These are phyloP conservation scores for Blastomyces emzantsi DNA, from an alignment of 2,329 filamentous ascomycete genomes.

Conservation along the genomic window DNA sequence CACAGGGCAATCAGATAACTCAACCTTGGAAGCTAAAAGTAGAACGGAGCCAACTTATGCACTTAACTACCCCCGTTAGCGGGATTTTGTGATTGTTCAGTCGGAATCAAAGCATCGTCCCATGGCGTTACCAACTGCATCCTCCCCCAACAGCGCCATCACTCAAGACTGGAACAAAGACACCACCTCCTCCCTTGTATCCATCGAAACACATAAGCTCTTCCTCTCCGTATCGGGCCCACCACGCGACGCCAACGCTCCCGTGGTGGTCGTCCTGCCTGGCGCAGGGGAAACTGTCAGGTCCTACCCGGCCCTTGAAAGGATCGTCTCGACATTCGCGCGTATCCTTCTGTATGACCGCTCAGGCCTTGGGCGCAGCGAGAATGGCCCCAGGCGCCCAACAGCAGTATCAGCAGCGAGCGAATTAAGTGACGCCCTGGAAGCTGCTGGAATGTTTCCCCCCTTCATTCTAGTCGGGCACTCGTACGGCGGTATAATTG, in stretches of 20 bases:
- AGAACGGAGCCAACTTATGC: background rate
- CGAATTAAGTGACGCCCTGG: constrained; percentile 27
- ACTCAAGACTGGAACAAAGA: constrained; percentile 6
- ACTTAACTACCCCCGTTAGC: background rate
- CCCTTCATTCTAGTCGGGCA: constrained; percentile 32
- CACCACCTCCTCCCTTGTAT: constrained; percentile 18
- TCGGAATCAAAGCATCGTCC: background rate
- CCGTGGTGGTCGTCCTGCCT: constrained; percentile 28
- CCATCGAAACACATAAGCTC: constrained; percentile 28
- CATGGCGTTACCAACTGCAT: background rate
- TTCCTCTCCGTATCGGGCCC: constrained; percentile 24
- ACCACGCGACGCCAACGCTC: constrained; percentile 19
- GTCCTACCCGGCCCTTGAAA: constrained; percentile 27
- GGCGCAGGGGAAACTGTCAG: constrained; percentile 31
- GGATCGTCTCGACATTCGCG: constrained; percentile 23
- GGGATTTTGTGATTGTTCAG: background rate
- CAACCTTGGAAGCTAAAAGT: background rate
- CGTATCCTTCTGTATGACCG: constrained; percentile 32
- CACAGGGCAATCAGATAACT: no score
- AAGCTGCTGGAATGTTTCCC: constrained; percentile 17
- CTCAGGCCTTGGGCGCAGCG: constrained; percentile 31
- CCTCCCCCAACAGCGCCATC: background rate
- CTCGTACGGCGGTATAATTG: constrained; percentile 34
- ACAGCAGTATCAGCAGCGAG: constrained; percentile 23
- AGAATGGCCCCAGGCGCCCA: constrained; percentile 17